Percentiles rank a stretch among this genome's conserved stretches.
Evolutionary conservation across 352 stramenopile genomes (phyloP).

Genomic region (Pythium dissimile): DNA sequence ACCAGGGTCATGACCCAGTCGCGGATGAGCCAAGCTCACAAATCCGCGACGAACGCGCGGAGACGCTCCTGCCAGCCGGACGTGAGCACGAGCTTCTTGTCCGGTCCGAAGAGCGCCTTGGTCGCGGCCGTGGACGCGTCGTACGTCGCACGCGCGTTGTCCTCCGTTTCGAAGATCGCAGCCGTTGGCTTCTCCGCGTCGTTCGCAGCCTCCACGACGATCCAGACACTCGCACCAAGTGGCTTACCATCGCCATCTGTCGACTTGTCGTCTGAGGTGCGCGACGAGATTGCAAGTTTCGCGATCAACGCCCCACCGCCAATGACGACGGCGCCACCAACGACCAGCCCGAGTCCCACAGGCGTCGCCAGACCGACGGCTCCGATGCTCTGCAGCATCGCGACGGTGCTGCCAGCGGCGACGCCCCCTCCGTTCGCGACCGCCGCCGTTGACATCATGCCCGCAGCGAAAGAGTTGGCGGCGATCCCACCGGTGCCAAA

Average conservation of each 20-base stretch:
- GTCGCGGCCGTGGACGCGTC: not conserved
- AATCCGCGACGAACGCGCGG: not conserved
- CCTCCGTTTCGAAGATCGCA: not conserved
- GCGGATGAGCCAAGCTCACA: too few relatives aligned
- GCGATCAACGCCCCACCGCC: not conserved
- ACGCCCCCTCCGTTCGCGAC: constrained; percentile 49
- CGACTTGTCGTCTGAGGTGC: not conserved
- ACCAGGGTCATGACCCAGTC: too few relatives aligned
- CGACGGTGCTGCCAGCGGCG: constrained; percentile 32
- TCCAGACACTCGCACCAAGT: too few relatives aligned
- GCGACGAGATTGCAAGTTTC: not conserved
- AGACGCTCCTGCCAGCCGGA: not conserved
- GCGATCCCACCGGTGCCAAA: constrained; percentile 41
- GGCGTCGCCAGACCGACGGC: constrained; percentile 34
- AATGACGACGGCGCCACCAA: not conserved
- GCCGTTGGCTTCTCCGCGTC: not conserved
- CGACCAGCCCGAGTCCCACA: constrained; percentile 26
- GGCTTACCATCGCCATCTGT: too few relatives aligned
- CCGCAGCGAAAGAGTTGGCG: constrained; percentile 34
- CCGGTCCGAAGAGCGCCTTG: not conserved
- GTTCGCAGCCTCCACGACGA: not conserved
- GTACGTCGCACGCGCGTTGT: not conserved
- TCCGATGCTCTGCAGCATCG: constrained; percentile 47
- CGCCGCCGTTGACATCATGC: constrained; percentile 55
- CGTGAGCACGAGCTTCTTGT: not conserved